Conservation (phyloP, 169 alveolate genomes). For the Babesia bigemina region DNA sequence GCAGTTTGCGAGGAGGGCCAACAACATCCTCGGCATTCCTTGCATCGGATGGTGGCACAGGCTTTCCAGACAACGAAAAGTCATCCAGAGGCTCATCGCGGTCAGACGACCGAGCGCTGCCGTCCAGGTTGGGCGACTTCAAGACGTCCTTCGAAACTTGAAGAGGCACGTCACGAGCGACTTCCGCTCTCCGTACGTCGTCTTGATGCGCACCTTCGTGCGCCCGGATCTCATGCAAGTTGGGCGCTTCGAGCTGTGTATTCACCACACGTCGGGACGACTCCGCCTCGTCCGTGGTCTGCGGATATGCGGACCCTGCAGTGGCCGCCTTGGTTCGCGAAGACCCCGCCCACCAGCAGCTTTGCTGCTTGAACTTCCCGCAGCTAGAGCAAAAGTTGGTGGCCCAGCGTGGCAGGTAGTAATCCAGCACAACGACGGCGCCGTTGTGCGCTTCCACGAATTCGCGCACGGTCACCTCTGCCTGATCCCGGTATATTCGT, state of each 20-base stretch:
- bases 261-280: background rate
- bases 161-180: background rate
- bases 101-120: background rate
- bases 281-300: background rate
- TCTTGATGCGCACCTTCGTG: background rate
- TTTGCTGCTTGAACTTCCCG: slow-evolving; percentile 7
- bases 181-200: background rate
- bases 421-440: slow-evolving; percentile 58
- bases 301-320: background rate
- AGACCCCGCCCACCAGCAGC: background rate
- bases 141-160: background rate
- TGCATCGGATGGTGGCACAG: background rate
- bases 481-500: slow-evolving; percentile 42
- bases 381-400: slow-evolving; percentile 43
- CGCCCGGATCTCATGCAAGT: background rate
- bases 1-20: slow-evolving; percentile 43
- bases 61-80: background rate
- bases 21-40: background rate
- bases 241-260: background rate
- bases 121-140: background rate
- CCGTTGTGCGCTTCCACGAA: slow-evolving; percentile 65
- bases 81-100: background rate
- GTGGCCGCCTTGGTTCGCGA: background rate
- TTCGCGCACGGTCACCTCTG: slow-evolving; percentile 50
- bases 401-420: slow-evolving; percentile 60